A percentile compares a stretch with the other conserved stretches of the same genome.
These are phyloP conservation scores for Kodamaea anthophila DNA, from an alignment of 1,139 yeast genomes.

Conservation along the genomic window DNA sequence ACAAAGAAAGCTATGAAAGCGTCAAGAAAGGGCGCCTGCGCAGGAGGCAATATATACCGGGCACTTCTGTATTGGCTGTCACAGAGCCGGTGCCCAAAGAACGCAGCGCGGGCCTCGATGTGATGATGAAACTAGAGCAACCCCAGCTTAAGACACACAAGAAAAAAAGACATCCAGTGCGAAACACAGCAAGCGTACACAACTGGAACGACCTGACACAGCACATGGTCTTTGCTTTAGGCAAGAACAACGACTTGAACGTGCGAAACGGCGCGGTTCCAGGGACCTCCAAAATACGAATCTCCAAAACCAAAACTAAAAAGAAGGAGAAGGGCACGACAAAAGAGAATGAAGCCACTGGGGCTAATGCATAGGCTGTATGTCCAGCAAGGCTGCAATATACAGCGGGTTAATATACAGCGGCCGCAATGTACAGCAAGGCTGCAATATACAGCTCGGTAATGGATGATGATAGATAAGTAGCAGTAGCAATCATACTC, in stretches of 20 bases:
- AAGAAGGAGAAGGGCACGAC: conserved; percentile 1
- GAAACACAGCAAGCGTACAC: conserved; percentile 7
- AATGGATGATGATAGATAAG: too few relatives aligned
- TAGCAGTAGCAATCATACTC: too few relatives aligned
- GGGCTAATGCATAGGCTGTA: background rate
- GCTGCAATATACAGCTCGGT: too few relatives aligned
- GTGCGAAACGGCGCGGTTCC: conserved; percentile 12
- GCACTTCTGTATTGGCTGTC: conserved; percentile 10
- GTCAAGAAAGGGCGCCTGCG: conserved; percentile 7
- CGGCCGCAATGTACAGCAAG: background rate
- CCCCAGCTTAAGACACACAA: conserved; percentile 2
- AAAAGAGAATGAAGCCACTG: background rate
- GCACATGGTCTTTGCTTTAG: conserved; percentile 12
- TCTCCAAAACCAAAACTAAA: conserved; percentile 6
- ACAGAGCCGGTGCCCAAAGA: background rate
- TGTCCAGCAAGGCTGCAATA: background rate
- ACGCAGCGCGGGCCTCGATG: too few relatives aligned
- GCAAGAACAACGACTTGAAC: conserved; percentile 11
- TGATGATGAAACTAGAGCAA: conserved; percentile 1
- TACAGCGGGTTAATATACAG: too few relatives aligned
- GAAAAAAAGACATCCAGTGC: too few relatives aligned
- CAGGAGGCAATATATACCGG: conserved; percentile 10
- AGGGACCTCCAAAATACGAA: conserved; percentile 13
- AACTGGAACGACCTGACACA: conserved; percentile 10
- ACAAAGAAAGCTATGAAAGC: conserved; percentile 9